Evolutionary conservation across 495 filamentous ascomycete species (phyloP), one percentile per base, ranked within the genome.

Genomic region (Niebla homalea): DNA sequence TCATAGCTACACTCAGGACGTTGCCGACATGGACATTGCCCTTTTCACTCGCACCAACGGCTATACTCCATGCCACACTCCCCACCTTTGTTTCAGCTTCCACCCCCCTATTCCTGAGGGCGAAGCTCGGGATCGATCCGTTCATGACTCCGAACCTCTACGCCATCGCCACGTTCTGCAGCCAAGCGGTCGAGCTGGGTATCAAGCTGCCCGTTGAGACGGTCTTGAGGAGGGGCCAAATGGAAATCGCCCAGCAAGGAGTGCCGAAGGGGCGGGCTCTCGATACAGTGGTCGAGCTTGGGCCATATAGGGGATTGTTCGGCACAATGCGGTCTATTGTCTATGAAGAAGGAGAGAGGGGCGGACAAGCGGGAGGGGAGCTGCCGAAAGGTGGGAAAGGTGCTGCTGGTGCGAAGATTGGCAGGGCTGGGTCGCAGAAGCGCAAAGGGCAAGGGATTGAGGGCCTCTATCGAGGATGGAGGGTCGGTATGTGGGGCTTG

Each of bases 401-500:
- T 18, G 46, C 41, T n/a, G 45, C 52, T 12, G 52, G 50, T 15
- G 43, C 54, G 29, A 58, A 54, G 21, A 40, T 38, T 16, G 51
- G 52, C 69, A 67, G 61, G 16, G 54, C 59, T 3, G 67, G 59
- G 22, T 58, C 61, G 18, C 68, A 71, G 39, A 72, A 73, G 40
- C 69, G 74, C 22, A 77, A 79, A 52, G 88, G 88, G 14, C 88
- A 94, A 57, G 92, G 92, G 6, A 57, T 87, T 22, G 74, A 84
- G 25, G 92, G 93, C 0, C 70, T 98, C 14, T 94, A 87, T 74
- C 75, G 92, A 42, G 92, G 92, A 14, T 98, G 92, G 92, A 81
- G 86, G 60, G 83, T 96, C 16, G 89, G 89, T 10, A 86, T 93
- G 76, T 97, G 92, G 92, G 90, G 89, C 0, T 69, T 96, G 49